These are phyloP conservation scores for Aspergillus unguis DNA, from an alignment of 2,329 filamentous ascomycete species.

Conservation along the genomic window DNA sequence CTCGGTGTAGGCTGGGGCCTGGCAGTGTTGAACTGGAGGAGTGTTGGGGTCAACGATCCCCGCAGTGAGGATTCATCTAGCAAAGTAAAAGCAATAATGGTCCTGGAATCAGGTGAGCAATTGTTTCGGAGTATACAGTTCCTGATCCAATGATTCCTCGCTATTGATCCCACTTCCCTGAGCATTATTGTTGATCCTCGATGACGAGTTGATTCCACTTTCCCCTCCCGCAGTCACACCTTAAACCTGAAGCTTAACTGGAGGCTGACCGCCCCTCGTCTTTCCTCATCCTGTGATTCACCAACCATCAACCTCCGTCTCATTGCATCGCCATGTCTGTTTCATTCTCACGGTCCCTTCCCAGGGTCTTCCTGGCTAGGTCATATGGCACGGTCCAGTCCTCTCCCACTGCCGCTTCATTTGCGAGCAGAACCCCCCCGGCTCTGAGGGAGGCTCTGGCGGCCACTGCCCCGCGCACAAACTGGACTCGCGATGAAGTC, in stretches of 20 bases:
- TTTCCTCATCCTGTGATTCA: neutral
- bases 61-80: neutral
- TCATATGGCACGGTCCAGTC: slow-evolving; percentile 42
- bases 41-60: slow-evolving; percentile 14
- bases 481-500: slow-evolving; percentile 81
- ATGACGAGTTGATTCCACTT: slow-evolving; percentile 5
- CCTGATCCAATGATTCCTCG: neutral
- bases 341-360: slow-evolving; percentile 28
- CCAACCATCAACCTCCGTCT: neutral
- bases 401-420: slow-evolving; percentile 29
- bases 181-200: neutral
- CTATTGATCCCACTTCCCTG: neutral
- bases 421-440: slow-evolving; percentile 30
- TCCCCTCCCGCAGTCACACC: slow-evolving; percentile 5
- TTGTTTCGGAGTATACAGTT: neutral
- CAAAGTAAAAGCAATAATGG: no score
- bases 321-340: slow-evolving; percentile 25
- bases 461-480: slow-evolving; percentile 55
- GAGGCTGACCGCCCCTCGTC: neutral
- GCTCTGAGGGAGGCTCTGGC: slow-evolving; percentile 36
- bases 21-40: slow-evolving; percentile 1
- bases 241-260: neutral
- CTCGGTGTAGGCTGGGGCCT: neutral
- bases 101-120: no score
- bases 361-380: slow-evolving; percentile 26